Percentiles rank a stretch among this genome's conserved stretches.
These are phyloP conservation scores for Ganoderma boninense DNA, from an alignment of 1,284 basidiomycete genomes.

Conservation along the genomic window DNA sequence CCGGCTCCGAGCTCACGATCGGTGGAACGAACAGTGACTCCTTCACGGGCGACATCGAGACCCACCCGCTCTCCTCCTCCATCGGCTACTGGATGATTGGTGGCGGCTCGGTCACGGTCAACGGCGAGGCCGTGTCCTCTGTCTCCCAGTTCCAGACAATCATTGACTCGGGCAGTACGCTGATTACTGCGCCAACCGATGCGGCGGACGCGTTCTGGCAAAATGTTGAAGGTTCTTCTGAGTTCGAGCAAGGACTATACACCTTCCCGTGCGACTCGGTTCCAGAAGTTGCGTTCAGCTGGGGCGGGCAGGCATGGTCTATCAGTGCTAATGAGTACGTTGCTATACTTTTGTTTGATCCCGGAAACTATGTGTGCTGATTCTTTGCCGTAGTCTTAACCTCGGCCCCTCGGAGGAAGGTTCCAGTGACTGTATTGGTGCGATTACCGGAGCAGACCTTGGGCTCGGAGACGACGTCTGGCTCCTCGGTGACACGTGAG, in stretches of 20 bases:
- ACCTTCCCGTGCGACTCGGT: constrained; percentile 49
- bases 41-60: constrained; percentile 48
- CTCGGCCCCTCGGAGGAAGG: constrained; percentile 29
- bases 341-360: background rate
- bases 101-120: constrained; percentile 45
- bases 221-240: constrained; percentile 49
- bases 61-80: constrained; percentile 21
- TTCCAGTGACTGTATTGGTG: constrained; percentile 35
- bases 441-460: constrained; percentile 20
- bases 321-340: constrained; percentile 42
- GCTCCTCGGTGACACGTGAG: constrained; percentile 41
- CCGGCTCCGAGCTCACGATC: constrained; percentile 60
- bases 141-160: constrained; percentile 39
- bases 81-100: constrained; percentile 52
- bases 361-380: background rate
- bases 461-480: constrained; percentile 34
- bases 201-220: constrained; percentile 54
- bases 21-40: constrained; percentile 57
- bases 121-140: constrained; percentile 35
- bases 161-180: constrained; percentile 58
- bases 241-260: constrained; percentile 45
- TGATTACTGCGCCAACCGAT: constrained; percentile 56
- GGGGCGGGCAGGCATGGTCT: constrained; percentile 50
- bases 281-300: constrained; percentile 50
- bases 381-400: constrained; percentile 32